Percentiles rank a stretch among this genome's conserved stretches.
These are phyloP conservation scores for Alternaria arborescens DNA, from an alignment of 2,329 filamentous ascomycete genomes.

Conservation along the genomic window DNA sequence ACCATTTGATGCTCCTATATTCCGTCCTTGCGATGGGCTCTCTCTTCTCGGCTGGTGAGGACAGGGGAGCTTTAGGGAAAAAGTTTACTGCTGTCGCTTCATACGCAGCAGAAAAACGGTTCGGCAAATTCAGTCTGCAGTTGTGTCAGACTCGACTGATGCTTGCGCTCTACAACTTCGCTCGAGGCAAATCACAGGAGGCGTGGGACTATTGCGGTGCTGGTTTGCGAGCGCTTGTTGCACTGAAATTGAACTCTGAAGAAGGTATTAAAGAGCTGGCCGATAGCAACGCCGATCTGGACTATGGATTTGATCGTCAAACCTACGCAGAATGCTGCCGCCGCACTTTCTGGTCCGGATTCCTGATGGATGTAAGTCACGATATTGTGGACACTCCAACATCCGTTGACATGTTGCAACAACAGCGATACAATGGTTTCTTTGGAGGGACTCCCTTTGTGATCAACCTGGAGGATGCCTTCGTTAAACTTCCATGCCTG, in stretches of 20 bases:
- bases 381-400: conserved; percentile 41
- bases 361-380: conserved; percentile 69
- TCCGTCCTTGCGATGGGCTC: conserved; percentile 66
- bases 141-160: conserved; percentile 73
- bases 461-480: conserved; percentile 71
- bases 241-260: conserved; percentile 71
- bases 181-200: conserved; percentile 65
- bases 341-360: conserved; percentile 76
- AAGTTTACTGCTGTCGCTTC: conserved; percentile 65
- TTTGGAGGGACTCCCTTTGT: conserved; percentile 61
- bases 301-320: conserved; percentile 65
- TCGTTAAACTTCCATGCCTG: conserved; percentile 71
- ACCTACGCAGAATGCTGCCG: conserved; percentile 72
- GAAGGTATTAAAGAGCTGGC: conserved; percentile 53
- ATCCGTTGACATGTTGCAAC: conserved; percentile 40
- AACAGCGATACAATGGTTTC: conserved; percentile 67
- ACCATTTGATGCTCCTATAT: conserved; percentile 69
- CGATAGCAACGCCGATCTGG: conserved; percentile 59
- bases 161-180: conserved; percentile 71
- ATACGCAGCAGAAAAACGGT: conserved; percentile 63
- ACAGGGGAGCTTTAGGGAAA: conserved; percentile 56
- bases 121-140: conserved; percentile 66
- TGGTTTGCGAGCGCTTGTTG: conserved; percentile 67
- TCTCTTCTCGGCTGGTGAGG: conserved; percentile 60
- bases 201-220: conserved; percentile 71